Base-by-base conservation (phyloP, 75 land plant genomes). In the Cunninghamia lanceolata region DNA sequence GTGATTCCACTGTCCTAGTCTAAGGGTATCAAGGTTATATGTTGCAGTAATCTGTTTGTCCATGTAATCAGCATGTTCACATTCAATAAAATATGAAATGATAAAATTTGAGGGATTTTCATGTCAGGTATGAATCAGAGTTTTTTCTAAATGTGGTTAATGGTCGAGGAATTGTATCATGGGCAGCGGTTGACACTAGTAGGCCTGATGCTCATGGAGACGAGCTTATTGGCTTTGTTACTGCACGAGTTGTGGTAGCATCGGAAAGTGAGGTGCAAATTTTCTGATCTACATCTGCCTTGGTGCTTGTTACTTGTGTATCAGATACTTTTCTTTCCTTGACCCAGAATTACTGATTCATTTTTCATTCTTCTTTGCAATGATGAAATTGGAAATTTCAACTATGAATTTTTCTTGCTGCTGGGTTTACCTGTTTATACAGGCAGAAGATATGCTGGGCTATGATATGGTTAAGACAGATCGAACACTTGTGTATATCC, bases 181-280 rank as follows among this genome's bases (percentile, higher is more conserved):
- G 99, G 99, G 99, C 92, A 74, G 99, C 99, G 63, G 95, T 97
- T 75, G 99, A 98, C 76, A 92, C 88, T 14, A 93, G 92, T 80
- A 88, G 94, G 82, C 87, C 95, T 28, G 91, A 91, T 86, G 83
- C 84, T 84, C 90, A 90, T n/a, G 88, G 89, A 87, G 96, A 94
- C 81, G 93, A 98, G 82, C 92, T 96, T 21, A 89, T 98, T 90
- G 99, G 99, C 73, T 98, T 98, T 93, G 93, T 97, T 34, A 98
- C 99, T 82, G 95, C 97, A 39, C 90, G 97, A 15, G 88, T 94
- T 54, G 91, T 95, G 21, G 19, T 89, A 54, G 95, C 95, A 63
- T 90, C 89, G 87, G 99, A 98, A 76, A 91, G 93, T 83, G 99
- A 98, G 94, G 99, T 98, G 83, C 83, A 25, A 45, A 40, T 56